Conservation (phyloP, 1,139 yeast genomes). For the Debaryomycetaceae sp. region DNA sequence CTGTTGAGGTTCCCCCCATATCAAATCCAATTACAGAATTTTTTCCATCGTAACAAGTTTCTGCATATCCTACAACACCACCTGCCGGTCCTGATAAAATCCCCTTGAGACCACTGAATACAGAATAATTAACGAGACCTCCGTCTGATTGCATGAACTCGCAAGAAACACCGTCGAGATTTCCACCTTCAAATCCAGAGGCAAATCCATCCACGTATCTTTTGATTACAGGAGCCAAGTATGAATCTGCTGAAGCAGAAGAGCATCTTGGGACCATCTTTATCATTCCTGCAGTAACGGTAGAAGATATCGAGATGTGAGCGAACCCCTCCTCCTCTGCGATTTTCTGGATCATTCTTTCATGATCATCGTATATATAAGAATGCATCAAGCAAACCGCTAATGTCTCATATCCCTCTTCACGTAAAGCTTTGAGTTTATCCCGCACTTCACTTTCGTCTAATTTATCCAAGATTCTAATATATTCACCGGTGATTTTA, state of each 20-base stretch:
- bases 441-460: slow-evolving; percentile 5
- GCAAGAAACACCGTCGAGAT: slow-evolving; percentile 11
- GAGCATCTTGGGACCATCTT: slow-evolving; percentile 11
- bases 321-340: slow-evolving; percentile 10
- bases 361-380: slow-evolving; percentile 12
- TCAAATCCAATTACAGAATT: slow-evolving; percentile 44
- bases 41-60: slow-evolving; percentile 11
- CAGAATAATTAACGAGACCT: slow-evolving; percentile 13
- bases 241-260: slow-evolving; percentile 15
- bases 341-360: slow-evolving; percentile 8
- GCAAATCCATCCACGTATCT: slow-evolving; percentile 10
- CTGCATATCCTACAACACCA: slow-evolving; percentile 14
- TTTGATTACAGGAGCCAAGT: slow-evolving; percentile 11
- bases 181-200: slow-evolving; percentile 17
- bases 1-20: slow-evolving; percentile 61
- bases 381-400: slow-evolving; percentile 13
- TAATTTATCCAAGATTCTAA: slow-evolving; percentile 8
- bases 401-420: slow-evolving; percentile 7
- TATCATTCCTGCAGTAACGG: slow-evolving; percentile 14
- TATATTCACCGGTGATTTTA: slow-evolving; percentile 10
- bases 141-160: slow-evolving; percentile 15
- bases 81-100: slow-evolving; percentile 16
- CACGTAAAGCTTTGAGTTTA: slow-evolving; percentile 5
- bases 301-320: slow-evolving; percentile 9
- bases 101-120: slow-evolving; percentile 13